Conservation (phyloP, 2,329 filamentous ascomycete species). For the Penicillium sp. region DNA sequence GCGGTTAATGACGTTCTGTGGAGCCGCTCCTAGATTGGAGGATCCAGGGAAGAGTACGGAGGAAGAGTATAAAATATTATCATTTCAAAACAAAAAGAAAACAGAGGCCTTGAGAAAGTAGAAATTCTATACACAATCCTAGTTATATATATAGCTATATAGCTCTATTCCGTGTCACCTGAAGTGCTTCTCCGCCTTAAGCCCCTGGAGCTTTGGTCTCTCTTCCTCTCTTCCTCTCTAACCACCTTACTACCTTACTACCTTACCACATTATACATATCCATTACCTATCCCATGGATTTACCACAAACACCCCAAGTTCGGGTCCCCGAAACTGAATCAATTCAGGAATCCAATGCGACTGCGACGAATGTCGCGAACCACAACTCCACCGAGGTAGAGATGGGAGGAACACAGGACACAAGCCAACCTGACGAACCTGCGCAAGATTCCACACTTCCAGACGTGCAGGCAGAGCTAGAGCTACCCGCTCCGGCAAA, state of each 20-base stretch:
- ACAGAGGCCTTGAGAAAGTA: neutral
- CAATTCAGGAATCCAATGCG: neutral
- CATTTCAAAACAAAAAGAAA: neutral
- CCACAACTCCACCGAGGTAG: slow-evolving; percentile 17
- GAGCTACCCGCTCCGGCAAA: slow-evolving; percentile 12
- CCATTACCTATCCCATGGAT: neutral
- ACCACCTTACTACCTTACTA: neutral
- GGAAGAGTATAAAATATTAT: neutral
- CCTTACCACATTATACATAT: neutral
- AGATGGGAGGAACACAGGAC: slow-evolving; percentile 20
- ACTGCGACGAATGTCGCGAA: slow-evolving; percentile 9
- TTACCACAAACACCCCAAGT: slow-evolving; percentile 12
- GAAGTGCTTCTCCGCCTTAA: neutral
- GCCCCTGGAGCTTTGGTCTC: neutral
- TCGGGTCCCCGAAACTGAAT: slow-evolving; percentile 5
- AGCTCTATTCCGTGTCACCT: neutral
- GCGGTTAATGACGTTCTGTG: neutral
- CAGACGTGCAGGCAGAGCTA: slow-evolving; percentile 15
- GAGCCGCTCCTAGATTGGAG: neutral
- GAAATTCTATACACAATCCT: neutral
- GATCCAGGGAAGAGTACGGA: neutral
- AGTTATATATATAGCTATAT: neutral
- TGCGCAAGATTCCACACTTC: slow-evolving; percentile 17
- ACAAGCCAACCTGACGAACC: slow-evolving; percentile 11
- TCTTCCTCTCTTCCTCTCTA: neutral